These are phyloP conservation scores for Batkoa obscura DNA, from an alignment of 371 early-diverging fungal species.

Conservation along the genomic window DNA sequence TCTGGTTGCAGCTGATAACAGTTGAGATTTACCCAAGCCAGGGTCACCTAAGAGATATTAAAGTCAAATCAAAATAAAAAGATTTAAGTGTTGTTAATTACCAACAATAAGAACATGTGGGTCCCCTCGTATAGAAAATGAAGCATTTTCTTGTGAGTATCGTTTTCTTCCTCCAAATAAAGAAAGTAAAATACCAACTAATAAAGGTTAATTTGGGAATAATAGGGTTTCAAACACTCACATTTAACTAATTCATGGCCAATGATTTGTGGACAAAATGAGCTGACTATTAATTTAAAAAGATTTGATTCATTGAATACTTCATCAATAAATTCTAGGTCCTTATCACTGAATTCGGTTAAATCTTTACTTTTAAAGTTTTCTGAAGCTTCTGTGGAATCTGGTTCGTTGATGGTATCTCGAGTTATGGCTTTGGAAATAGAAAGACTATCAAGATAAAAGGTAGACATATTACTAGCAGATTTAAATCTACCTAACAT, in stretches of 20 bases:
- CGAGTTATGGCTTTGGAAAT: slow-evolving; percentile 32
- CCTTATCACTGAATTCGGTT: slow-evolving; percentile 41
- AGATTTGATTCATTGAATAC: slow-evolving; percentile 52
- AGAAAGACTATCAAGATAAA: slow-evolving; percentile 43
- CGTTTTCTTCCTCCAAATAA: slow-evolving; percentile 62
- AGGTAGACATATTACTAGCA: slow-evolving; percentile 45
- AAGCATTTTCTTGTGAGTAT: no score
- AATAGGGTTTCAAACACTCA: no score
- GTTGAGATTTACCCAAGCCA: slow-evolving; percentile 93
- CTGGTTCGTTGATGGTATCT: no score
- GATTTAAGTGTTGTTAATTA: no score
- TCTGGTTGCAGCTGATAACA: slow-evolving; percentile 76
- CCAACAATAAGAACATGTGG: slow-evolving; percentile 97
- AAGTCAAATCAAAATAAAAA: no score
- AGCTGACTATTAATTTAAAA: slow-evolving; percentile 61
- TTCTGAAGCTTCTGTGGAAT: neutral
- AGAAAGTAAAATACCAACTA: slow-evolving; percentile 53
- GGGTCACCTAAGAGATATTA: no score
- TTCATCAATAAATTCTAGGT: slow-evolving; percentile 60
- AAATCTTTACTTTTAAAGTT: slow-evolving; percentile 23
- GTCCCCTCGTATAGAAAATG: slow-evolving; percentile 97
- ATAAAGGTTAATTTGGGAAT: no score
- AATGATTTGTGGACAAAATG: slow-evolving; percentile 91
- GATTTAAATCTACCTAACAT: slow-evolving; percentile 40
- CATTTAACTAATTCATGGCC: slow-evolving; percentile 92